phyloP scores from a whole-genome alignment of 1,139 yeast species.

The Yamadazyma sp. region DNA sequence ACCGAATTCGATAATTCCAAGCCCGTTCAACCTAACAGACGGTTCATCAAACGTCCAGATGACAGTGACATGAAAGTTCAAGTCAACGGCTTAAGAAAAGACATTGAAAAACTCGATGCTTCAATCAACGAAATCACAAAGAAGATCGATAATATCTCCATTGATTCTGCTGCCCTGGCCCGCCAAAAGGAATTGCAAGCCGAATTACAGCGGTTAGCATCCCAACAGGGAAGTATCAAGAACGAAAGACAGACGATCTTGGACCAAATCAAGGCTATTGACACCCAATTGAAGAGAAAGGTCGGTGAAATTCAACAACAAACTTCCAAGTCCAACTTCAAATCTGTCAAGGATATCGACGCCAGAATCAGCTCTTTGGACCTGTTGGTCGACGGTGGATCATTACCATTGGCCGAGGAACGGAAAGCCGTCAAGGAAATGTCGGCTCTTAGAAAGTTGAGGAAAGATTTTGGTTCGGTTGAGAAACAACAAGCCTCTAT shows the following conservation, averaged over 20 bases:
- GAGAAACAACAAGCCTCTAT: slow-evolving; percentile 77
- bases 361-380: slow-evolving; percentile 70
- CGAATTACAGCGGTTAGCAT: slow-evolving; percentile 60
- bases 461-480: slow-evolving; percentile 74
- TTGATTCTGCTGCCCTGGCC: slow-evolving; percentile 45
- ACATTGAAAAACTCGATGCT: slow-evolving; percentile 69
- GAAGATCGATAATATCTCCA: slow-evolving; percentile 44
- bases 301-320: slow-evolving; percentile 71
- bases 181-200: slow-evolving; percentile 65
- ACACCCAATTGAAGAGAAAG: slow-evolving; percentile 72
- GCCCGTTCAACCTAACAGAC: slow-evolving; percentile 22
- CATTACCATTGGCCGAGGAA: slow-evolving; percentile 88
- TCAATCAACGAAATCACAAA: slow-evolving; percentile 40
- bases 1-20: slow-evolving; percentile 16
- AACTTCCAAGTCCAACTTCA: slow-evolving; percentile 70
- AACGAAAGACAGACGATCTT: slow-evolving; percentile 64
- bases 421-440: slow-evolving; percentile 84
- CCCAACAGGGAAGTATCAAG: slow-evolving; percentile 73
- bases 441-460: slow-evolving; percentile 76
- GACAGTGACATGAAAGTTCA: slow-evolving; percentile 60
- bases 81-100: slow-evolving; percentile 59
- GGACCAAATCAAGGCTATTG: slow-evolving; percentile 73
- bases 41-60: slow-evolving; percentile 76
- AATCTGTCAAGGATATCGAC: slow-evolving; percentile 77
- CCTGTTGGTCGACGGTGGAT: slow-evolving; percentile 73